Base-by-base conservation (phyloP, 176 grass and related monocot species). In the Oryza glaberrima region DNA sequence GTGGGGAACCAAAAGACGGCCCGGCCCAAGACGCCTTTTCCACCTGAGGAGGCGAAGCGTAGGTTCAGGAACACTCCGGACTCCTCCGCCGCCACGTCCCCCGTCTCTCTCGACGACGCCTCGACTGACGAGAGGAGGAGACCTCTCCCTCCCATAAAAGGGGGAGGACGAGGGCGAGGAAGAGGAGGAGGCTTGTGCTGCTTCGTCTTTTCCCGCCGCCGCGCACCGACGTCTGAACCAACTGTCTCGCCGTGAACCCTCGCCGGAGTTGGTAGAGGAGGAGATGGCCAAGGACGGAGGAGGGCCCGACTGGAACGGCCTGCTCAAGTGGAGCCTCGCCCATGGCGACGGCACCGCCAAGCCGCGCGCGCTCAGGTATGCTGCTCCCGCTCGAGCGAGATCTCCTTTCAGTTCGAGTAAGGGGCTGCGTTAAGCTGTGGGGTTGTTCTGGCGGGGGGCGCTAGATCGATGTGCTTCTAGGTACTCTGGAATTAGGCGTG, bases 241-340 rank as follows among this genome's bases (percentile, higher is more conserved):
- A 13, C 3, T 20, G 3, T 26, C 9, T 26, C 6, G 9, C 65
- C 28, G 7, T 40, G 38, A 40, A 6, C 54, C 45, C 16, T 65
- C 43, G n/a, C 30, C 81, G 65, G 32, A 23, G 19, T 5, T 69
- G 14, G 45, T 20, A 9, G n/a, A 25, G 17, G 81, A 49, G 66
- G 40, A 2, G 16, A 95, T 96, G 94, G 78, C 94, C 68, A 89
- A 91, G 74, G 87, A 91, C 12, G 93, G 92, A 19, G 93, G 89
- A 6, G 93, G 91, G 3, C 72, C 91, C 52, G 88, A 96, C 77
- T 99, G 96, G 96, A 93, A 99, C 71, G 96, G 96, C 22, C 76
- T 99, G 86, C 90, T 99, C 84, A 99, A 99, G 78, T 99, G 96
- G 96, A 96, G 96, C 83, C 88, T 99, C 43, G 84, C 96, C 67